Conservation (phyloP, 2,329 filamentous ascomycete species). For the Podosphaera aphanis region DNA sequence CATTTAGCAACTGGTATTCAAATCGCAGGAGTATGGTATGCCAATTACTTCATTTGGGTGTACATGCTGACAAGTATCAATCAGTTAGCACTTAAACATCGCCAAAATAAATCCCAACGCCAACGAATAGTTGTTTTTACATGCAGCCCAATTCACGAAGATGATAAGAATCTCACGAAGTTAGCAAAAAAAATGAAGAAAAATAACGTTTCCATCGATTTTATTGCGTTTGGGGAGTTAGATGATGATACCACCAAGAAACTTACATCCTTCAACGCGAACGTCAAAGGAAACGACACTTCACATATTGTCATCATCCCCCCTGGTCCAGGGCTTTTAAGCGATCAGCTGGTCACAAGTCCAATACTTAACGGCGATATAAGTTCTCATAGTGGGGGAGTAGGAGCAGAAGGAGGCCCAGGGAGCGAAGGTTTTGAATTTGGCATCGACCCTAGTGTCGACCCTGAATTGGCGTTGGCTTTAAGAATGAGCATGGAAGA, state of each 20-base stretch:
- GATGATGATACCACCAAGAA: slow-evolving; percentile 82
- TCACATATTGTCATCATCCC: slow-evolving; percentile 80
- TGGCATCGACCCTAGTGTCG: slow-evolving; percentile 71
- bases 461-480: slow-evolving; percentile 83
- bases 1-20: slow-evolving; percentile 88
- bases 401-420: slow-evolving; percentile 25
- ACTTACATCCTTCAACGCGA: slow-evolving; percentile 78
- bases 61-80: slow-evolving; percentile 7
- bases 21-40: slow-evolving; percentile 57
- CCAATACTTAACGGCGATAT: slow-evolving; percentile 75
- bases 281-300: slow-evolving; percentile 74
- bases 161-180: slow-evolving; percentile 68
- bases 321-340: slow-evolving; percentile 75
- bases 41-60: neutral
- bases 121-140: slow-evolving; percentile 94
- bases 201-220: slow-evolving; percentile 78
- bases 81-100: slow-evolving; percentile 86
- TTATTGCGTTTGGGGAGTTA: slow-evolving; percentile 83
- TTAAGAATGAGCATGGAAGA: slow-evolving; percentile 96
- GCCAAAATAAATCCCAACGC: slow-evolving; percentile 89
- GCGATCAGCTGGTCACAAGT: slow-evolving; percentile 71
- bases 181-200: slow-evolving; percentile 99
- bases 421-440: slow-evolving; percentile 50
- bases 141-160: slow-evolving; percentile 76
- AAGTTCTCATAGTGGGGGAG: slow-evolving; percentile 32